Base-by-base conservation (phyloP, 2,329 filamentous ascomycete genomes). In the Aspergillus brunneoviolaceus region DNA sequence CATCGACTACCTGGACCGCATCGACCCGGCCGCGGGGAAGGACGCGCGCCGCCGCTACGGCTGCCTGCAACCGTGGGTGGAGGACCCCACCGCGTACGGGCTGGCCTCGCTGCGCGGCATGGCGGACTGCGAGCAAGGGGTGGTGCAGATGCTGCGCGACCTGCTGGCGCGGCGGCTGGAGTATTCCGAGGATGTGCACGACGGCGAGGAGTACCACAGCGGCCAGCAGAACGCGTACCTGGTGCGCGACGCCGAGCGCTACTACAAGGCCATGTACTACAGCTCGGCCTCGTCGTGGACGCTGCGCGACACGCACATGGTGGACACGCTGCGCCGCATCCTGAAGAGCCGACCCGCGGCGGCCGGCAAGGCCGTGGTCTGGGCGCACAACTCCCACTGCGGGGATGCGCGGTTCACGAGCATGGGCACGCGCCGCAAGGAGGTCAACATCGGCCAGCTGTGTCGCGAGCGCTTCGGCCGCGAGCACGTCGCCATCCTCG, bases 371-470 rank as follows among this genome's bases (percentile, higher is more conserved):
- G 81, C 79, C 0, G 76, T 84, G 4, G 78, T 84, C 11, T 85
- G 82, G 82, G 82, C 82, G 27, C 82, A 83, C 63, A 84, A 83
- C 60, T 81, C 77, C 53, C 82, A 84, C 53, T 69, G 82, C 11
- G 82, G 81, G n/a, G 82, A 84, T 63, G 82, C 82, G n/a, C 75
- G 82, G 16, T 79, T 76, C 35, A 84, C 81, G 5, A 78, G 76
- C 57, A 83, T 83, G 81, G 78, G 80, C 10, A 71, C 67, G 35
- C 67, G 72, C 3, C 70, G 74, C 19, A 76, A 76, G 7, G 80
- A 83, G 67, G 67, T 83, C 51, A 84, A 83, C 62, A 72, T 84
- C n/a, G 82, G 82, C 0, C 82, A 84, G 68, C 69, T 84, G n/a
- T 83, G 80, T 66, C 77, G 79, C 25, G 76, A 83, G 66, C 64